phyloP scores from a whole-genome alignment of 352 stramenopile species.

The Phytophthora melonis region DNA sequence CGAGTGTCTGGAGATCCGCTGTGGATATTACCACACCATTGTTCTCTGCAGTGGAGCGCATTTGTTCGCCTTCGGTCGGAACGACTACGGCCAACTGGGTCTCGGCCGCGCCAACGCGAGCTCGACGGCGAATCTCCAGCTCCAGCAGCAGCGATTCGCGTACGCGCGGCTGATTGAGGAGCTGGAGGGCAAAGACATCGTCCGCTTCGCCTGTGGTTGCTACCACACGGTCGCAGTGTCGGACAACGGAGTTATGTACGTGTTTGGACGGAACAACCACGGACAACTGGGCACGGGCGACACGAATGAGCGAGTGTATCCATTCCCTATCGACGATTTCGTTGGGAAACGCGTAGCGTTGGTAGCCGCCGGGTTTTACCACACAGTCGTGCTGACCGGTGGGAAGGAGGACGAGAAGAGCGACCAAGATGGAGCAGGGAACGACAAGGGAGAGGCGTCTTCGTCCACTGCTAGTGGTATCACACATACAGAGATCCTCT shows the following conservation, averaged over 20 bases:
- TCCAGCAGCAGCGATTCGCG: constrained; percentile 78
- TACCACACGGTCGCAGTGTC: constrained; percentile 92
- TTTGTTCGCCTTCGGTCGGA: constrained; percentile 91
- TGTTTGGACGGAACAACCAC: constrained; percentile 96
- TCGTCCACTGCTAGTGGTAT: constrained; percentile 8
- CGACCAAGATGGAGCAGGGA: constrained; percentile 25
- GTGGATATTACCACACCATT: constrained; percentile 94
- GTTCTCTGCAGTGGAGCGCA: constrained; percentile 73
- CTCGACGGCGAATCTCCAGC: constrained; percentile 56
- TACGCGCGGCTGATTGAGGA: constrained; percentile 67
- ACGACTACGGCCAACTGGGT: constrained; percentile 95
- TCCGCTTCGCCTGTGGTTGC: constrained; percentile 89
- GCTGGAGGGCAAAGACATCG: constrained; percentile 87
- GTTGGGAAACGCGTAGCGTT: constrained; percentile 89
- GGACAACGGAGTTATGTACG: constrained; percentile 92
- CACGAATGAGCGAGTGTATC: constrained; percentile 86
- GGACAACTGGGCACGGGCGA: constrained; percentile 94
- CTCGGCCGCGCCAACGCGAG: constrained; percentile 61
- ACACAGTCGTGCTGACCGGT: constrained; percentile 92
- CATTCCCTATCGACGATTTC: constrained; percentile 91
- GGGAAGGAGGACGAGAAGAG: constrained; percentile 69
- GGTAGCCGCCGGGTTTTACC: constrained; percentile 94
- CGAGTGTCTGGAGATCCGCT: constrained; percentile 82
- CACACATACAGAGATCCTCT: constrained; percentile 27
- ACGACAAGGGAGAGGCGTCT: constrained; percentile 24